Percentiles rank a stretch among this genome's conserved stretches.
These are phyloP conservation scores for Malassezia equina DNA, from an alignment of 1,284 basidiomycete genomes.

Conservation along the genomic window DNA sequence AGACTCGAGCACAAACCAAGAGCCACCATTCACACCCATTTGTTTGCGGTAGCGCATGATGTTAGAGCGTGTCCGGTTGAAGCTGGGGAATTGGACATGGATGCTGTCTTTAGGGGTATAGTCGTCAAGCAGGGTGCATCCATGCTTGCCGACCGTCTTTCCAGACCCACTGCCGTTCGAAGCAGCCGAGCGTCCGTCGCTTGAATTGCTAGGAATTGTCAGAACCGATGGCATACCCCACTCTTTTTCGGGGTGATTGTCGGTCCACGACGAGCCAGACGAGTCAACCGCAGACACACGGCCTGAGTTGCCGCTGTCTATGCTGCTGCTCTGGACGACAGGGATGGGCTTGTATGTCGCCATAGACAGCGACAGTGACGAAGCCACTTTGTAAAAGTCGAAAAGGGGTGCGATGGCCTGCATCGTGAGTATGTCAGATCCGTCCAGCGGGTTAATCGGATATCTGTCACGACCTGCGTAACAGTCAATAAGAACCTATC, in stretches of 20 bases:
- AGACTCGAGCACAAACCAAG: slow-evolving; percentile 60
- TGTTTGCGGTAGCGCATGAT: slow-evolving; percentile 42
- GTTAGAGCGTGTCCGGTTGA: slow-evolving; percentile 38
- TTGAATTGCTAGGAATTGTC: slow-evolving; percentile 15
- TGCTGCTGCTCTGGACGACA: slow-evolving; percentile 20
- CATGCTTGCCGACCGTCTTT: slow-evolving; percentile 29
- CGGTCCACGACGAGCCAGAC: slow-evolving; percentile 10
- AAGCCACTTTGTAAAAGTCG: slow-evolving; percentile 23
- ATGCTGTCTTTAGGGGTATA: slow-evolving; percentile 34
- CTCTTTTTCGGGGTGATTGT: slow-evolving; percentile 8
- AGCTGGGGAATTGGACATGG: slow-evolving; percentile 29
- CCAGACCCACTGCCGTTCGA: not conserved
- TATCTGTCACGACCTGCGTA: not conserved
- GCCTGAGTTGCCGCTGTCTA: slow-evolving; percentile 6
- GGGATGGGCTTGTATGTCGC: slow-evolving; percentile 48
- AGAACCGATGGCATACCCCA: slow-evolving; percentile 35
- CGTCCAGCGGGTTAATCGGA: slow-evolving; percentile 9
- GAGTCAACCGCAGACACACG: slow-evolving; percentile 5
- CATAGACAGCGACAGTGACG: slow-evolving; percentile 34
- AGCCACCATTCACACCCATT: slow-evolving; percentile 34
- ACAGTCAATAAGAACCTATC: not conserved
- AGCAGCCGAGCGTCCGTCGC: not conserved
- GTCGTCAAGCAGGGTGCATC: slow-evolving; percentile 29
- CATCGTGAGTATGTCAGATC: slow-evolving; percentile 2
- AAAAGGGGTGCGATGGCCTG: slow-evolving; percentile 1